These are phyloP conservation scores for Digitaria exilis DNA, from an alignment of 202 grass and related monocot species.

Conservation along the genomic window DNA sequence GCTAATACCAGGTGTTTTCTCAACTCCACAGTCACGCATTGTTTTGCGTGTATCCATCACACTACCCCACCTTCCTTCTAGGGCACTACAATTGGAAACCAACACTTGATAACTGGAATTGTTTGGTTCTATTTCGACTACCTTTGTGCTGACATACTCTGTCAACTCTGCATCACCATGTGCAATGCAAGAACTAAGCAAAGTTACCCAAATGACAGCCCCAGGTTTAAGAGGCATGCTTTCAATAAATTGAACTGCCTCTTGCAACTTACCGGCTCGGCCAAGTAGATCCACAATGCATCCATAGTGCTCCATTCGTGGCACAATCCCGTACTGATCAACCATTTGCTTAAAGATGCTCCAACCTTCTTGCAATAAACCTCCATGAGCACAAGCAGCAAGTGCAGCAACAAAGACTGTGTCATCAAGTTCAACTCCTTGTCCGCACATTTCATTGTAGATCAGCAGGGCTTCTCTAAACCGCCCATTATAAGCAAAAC, in stretches of 20 bases:
- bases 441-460: conserved; percentile 47
- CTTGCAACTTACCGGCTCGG: conserved; percentile 55
- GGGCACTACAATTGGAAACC: conserved; percentile 58
- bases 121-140: conserved; percentile 49
- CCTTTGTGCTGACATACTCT: conserved; percentile 48
- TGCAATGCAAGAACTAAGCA: conserved; percentile 54
- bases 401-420: conserved; percentile 48
- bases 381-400: conserved; percentile 59
- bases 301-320: conserved; percentile 67
- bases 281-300: conserved; percentile 63
- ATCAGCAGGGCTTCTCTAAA: conserved; percentile 43
- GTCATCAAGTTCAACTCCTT: conserved; percentile 47
- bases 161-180: conserved; percentile 50
- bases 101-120: conserved; percentile 57
- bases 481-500: conserved; percentile 53
- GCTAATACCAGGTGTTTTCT: conserved; percentile 59
- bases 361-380: conserved; percentile 57
- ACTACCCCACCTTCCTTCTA: conserved; percentile 49
- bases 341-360: conserved; percentile 55
- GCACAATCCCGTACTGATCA: conserved; percentile 35
- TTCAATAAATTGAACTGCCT: conserved; percentile 56
- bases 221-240: conserved; percentile 45
- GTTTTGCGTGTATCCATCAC: conserved; percentile 43
- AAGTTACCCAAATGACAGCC: conserved; percentile 57
- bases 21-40: conserved; percentile 39